Evolutionary conservation across 1,284 basidiomycete species (phyloP).

Genomic region (Leccinum griseonigrum): DNA sequence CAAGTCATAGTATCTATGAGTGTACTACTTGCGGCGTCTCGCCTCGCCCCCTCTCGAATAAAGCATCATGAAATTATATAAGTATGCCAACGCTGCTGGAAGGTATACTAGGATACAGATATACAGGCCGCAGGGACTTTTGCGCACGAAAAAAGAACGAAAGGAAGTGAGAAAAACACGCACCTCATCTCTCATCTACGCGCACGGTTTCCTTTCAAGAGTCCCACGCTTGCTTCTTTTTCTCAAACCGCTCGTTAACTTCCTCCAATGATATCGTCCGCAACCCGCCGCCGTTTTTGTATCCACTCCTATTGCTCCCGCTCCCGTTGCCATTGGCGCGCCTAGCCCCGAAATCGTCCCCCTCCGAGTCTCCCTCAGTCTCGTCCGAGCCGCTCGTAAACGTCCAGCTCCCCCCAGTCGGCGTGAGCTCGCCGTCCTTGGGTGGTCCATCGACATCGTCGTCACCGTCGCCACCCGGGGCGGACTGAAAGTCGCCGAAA

Average conservation of each 20-base stretch:
- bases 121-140: not conserved
- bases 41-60: not conserved
- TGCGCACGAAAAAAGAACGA: not conserved
- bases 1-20: constrained; percentile 18
- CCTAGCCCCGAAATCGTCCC: constrained; percentile 30
- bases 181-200: not conserved
- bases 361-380: constrained; percentile 30
- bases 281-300: constrained; percentile 16
- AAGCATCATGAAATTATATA: constrained; percentile 16
- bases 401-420: constrained; percentile 68
- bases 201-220: constrained; percentile 8
- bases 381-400: constrained; percentile 46
- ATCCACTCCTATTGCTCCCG: constrained; percentile 8
- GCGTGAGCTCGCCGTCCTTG: constrained; percentile 54
- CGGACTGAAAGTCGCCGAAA: constrained; percentile 76
- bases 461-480: constrained; percentile 11
- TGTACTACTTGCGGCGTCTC: not conserved
- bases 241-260: constrained; percentile 25
- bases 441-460: not conserved
- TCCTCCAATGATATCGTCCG: constrained; percentile 31
- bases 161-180: not conserved
- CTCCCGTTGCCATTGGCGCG: not conserved
- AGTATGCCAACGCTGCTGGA: constrained; percentile 1
- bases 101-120: constrained; percentile 22
- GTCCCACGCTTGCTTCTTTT: constrained; percentile 17